These are phyloP conservation scores for Bipolaris sorokiniana DNA, from an alignment of 2,329 filamentous ascomycete species.

Conservation along the genomic window DNA sequence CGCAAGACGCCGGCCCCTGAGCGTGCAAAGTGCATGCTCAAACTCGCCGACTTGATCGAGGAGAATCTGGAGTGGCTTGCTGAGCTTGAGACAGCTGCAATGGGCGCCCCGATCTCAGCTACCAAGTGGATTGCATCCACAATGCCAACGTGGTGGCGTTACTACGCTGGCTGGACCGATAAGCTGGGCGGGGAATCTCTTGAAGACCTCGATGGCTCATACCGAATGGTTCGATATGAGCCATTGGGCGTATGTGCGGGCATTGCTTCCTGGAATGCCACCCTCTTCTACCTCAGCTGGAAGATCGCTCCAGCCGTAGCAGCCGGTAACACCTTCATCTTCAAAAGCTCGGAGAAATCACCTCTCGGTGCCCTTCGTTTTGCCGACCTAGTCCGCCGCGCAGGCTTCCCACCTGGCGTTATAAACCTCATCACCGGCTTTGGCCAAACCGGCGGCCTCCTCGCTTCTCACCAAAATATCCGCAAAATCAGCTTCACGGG, in stretches of 20 bases:
- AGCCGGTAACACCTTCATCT: constrained; percentile 62
- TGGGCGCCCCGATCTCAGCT: constrained; percentile 1
- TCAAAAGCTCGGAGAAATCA: constrained; percentile 64
- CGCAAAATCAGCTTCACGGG: constrained; percentile 70
- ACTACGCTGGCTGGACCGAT: constrained; percentile 39
- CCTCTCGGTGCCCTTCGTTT: constrained; percentile 65
- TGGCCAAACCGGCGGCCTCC: constrained; percentile 64
- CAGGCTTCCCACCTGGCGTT: constrained; percentile 65
- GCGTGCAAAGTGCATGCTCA: constrained; percentile 2
- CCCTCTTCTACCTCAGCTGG: constrained; percentile 39
- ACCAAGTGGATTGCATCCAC: constrained; percentile 16
- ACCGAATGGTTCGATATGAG: constrained; percentile 21
- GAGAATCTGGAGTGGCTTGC: neutral
- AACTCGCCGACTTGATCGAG: constrained; percentile 4
- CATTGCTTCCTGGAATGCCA: constrained; percentile 54
- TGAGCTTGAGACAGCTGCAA: neutral
- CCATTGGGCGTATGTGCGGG: constrained; percentile 54
- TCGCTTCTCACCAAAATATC: constrained; percentile 64
- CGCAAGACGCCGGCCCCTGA: neutral
- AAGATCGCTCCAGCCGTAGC: constrained; percentile 66
- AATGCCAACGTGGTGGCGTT: constrained; percentile 43
- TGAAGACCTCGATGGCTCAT: constrained; percentile 51
- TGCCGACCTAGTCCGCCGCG: constrained; percentile 61
- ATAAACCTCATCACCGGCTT: constrained; percentile 65
- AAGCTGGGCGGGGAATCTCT: constrained; percentile 50